Evolutionary conservation across 345 rosid species (phyloP).

Genomic region (Corymbia maculata): DNA sequence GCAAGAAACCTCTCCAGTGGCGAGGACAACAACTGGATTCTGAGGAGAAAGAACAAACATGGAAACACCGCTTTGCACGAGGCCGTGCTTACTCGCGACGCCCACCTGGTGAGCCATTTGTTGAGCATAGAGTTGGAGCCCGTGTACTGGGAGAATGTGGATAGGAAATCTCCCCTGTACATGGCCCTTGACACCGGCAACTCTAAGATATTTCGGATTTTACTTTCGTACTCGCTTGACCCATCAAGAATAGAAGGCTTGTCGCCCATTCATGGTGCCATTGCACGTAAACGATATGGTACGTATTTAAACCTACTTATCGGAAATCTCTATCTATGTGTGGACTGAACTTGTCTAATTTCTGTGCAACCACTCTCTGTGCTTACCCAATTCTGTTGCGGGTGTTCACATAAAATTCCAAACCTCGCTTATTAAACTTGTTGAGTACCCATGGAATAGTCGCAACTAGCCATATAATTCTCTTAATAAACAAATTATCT

Average conservation of each 20-base stretch:
- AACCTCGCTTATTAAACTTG: neutral
- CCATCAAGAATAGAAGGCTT: neutral
- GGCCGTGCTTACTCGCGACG: neutral
- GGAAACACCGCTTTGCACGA: neutral
- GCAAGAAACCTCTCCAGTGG: too few relatives aligned
- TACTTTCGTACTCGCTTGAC: neutral
- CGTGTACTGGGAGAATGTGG: neutral
- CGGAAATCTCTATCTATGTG: neutral
- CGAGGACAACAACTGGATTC: neutral
- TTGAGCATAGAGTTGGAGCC: neutral
- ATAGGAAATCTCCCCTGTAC: neutral
- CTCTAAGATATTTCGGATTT: neutral
- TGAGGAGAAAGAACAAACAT: neutral
- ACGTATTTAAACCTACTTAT: neutral
- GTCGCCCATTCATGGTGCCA: neutral
- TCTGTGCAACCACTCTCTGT: accelerated
- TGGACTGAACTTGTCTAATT: neutral
- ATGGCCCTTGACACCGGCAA: neutral
- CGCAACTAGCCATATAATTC: neutral
- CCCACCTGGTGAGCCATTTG: neutral
- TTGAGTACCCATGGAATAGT: neutral
- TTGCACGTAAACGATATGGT: neutral
- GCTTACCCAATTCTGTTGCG: neutral
- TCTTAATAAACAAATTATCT: neutral
- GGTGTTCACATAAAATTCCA: neutral